phyloP scores from a whole-genome alignment of 108 stramenopile species.

The Skeletonema potamos region DNA sequence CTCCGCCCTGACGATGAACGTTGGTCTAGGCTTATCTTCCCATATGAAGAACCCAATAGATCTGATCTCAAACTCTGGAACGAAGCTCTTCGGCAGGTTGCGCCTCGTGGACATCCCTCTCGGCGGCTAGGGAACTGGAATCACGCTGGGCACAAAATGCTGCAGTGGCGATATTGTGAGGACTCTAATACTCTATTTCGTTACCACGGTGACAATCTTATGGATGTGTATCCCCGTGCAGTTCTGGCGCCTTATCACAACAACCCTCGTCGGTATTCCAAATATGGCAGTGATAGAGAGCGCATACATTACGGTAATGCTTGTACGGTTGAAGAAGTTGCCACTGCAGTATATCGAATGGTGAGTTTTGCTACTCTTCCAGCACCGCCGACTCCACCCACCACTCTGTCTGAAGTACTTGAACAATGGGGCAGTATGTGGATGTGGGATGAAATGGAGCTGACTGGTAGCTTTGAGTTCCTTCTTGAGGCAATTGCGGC shows the following conservation, averaged over 20 bases:
- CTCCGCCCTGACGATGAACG: not conserved
- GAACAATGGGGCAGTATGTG: conserved; percentile 10
- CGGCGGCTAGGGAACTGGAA: not conserved
- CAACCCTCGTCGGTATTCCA: not conserved
- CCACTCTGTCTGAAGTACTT: not conserved
- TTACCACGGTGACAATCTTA: not conserved
- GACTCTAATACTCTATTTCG: not conserved
- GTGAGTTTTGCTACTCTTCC: not conserved
- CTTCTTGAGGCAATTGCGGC: not conserved
- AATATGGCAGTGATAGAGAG: not conserved
- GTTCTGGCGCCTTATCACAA: not conserved
- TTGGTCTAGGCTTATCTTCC: conserved; percentile 15
- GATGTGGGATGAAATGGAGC: not conserved
- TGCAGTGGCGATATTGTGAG: not conserved
- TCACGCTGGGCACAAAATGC: not conserved
- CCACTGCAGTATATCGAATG: not conserved
- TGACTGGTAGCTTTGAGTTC: not conserved
- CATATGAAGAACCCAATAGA: not conserved
- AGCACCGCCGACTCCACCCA: not conserved
- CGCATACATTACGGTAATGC: not conserved
- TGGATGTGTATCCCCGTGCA: not conserved
- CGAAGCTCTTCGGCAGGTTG: not conserved
- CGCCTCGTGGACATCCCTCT: too few species aligned
- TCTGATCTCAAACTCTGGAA: conserved; percentile 2
- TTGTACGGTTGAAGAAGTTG: not conserved